Percentiles rank a stretch among this genome's conserved stretches.
Conservation (phyloP, 345 rosid genomes). For the Orychophragmus violaceus region DNA sequence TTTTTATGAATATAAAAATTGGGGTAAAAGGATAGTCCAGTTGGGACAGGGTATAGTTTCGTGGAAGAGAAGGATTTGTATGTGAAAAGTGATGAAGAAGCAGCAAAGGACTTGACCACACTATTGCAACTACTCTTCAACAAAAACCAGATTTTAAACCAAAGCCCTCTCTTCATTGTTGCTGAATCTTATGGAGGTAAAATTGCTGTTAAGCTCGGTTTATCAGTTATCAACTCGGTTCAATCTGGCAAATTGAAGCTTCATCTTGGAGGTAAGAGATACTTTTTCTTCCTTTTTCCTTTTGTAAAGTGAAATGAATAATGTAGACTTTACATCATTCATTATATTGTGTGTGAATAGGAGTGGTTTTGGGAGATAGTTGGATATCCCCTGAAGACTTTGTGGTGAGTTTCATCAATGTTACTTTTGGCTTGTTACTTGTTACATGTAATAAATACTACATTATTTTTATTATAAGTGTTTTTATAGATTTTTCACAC, state of each 20-base stretch:
- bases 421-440: not conserved
- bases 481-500: not conserved
- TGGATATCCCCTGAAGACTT: constrained; percentile 97
- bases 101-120: constrained; percentile 72
- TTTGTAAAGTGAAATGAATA: not conserved
- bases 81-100: constrained; percentile 74
- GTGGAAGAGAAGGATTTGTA: constrained; percentile 46
- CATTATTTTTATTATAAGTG: not conserved
- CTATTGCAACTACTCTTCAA: constrained; percentile 50
- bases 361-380: constrained; percentile 74
- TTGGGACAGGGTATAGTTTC: constrained; percentile 73
- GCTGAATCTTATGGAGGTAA: constrained; percentile 97
- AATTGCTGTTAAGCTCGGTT: constrained; percentile 69
- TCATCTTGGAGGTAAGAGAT: constrained; percentile 62
- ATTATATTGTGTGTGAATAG: constrained; percentile 28
- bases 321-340: not conserved
- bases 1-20: not conserved
- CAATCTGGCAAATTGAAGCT: constrained; percentile 53
- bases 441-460: not conserved
- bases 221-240: constrained; percentile 53
- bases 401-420: constrained; percentile 43
- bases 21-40: constrained; percentile 61
- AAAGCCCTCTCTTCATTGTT: constrained; percentile 66
- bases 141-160: constrained; percentile 37
- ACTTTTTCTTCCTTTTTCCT: not conserved